phyloP scores from a whole-genome alignment of 345 rosid species.

The Euclidium syriacum region DNA sequence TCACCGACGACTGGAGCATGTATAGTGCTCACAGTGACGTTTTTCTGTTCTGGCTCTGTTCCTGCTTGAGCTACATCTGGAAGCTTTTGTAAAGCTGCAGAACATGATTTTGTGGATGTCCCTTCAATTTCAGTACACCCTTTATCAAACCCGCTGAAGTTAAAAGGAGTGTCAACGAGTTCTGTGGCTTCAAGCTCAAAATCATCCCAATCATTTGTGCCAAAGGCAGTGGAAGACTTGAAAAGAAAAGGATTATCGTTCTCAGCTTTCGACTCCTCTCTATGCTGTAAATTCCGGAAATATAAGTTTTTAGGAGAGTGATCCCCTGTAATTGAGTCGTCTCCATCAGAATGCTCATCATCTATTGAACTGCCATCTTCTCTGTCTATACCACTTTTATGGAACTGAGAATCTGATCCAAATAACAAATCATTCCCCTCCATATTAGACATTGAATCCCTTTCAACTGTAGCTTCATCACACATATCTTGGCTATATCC shows the following conservation, averaged over 20 bases:
- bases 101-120: slow-evolving; percentile 7
- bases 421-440: slow-evolving; percentile 12
- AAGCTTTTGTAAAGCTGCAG: slow-evolving; percentile 7
- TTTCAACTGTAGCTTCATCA: slow-evolving; percentile 8
- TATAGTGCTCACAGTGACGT: slow-evolving; percentile 15
- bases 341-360: slow-evolving; percentile 53
- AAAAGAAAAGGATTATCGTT: slow-evolving; percentile 59
- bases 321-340: slow-evolving; percentile 60
- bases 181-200: slow-evolving; percentile 63
- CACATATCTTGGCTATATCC: slow-evolving; percentile 15
- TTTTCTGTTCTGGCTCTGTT: slow-evolving; percentile 21
- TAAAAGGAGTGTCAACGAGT: slow-evolving; percentile 31
- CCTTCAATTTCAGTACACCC: slow-evolving; percentile 28
- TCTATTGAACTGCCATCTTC: slow-evolving; percentile 37
- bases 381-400: slow-evolving; percentile 21
- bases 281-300: slow-evolving; percentile 20
- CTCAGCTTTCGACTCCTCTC: slow-evolving; percentile 23
- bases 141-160: slow-evolving; percentile 27
- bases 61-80: slow-evolving; percentile 32
- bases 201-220: slow-evolving; percentile 84
- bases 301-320: slow-evolving; percentile 30
- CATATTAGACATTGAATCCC: slow-evolving; percentile 19
- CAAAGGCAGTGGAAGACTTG: slow-evolving; percentile 79
- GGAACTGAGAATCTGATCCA: slow-evolving; percentile 24
- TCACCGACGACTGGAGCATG: slow-evolving; percentile 31